Conservation (phyloP, 257 asterid species). For the Scutellaria barbata region DNA sequence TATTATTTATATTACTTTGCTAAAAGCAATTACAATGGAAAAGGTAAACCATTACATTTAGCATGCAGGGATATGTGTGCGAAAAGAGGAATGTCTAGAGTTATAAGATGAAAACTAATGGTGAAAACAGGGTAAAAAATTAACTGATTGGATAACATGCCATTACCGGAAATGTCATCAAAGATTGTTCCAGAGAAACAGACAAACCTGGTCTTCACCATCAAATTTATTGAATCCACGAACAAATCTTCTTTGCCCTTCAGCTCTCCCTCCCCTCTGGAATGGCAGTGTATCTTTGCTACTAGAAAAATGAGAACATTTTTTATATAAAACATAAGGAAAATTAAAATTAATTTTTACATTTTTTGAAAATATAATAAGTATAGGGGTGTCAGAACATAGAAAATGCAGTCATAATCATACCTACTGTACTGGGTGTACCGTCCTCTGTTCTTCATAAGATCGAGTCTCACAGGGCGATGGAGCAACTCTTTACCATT, state of each 20-base stretch:
- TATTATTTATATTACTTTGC: too few species aligned
- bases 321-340: too few species aligned
- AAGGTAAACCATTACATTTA: neutral
- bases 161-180: neutral
- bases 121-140: neutral
- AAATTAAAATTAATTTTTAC: neutral
- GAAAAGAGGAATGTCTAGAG: neutral
- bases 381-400: neutral
- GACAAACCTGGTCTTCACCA: constrained; percentile 59
- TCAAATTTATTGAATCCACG: constrained; percentile 64
- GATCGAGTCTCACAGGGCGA: constrained; percentile 70
- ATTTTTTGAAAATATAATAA: neutral
- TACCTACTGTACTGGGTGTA: constrained; percentile 69
- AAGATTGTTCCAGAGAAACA: neutral
- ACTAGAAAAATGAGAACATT: neutral
- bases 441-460: constrained; percentile 64
- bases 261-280: constrained; percentile 52
- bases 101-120: neutral
- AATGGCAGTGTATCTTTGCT: constrained; percentile 41
- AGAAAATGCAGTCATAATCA: constrained; percentile 46
- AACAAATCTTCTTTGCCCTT: constrained; percentile 60
- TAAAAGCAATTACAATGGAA: neutral
- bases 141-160: neutral
- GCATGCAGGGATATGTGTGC: neutral
- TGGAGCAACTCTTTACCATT: constrained; percentile 75